A percentile compares a stretch with the other conserved stretches of the same genome.
Evolutionary conservation across 2,329 filamentous ascomycete species (phyloP).

Genomic region (Colletotrichum tropicicola): DNA sequence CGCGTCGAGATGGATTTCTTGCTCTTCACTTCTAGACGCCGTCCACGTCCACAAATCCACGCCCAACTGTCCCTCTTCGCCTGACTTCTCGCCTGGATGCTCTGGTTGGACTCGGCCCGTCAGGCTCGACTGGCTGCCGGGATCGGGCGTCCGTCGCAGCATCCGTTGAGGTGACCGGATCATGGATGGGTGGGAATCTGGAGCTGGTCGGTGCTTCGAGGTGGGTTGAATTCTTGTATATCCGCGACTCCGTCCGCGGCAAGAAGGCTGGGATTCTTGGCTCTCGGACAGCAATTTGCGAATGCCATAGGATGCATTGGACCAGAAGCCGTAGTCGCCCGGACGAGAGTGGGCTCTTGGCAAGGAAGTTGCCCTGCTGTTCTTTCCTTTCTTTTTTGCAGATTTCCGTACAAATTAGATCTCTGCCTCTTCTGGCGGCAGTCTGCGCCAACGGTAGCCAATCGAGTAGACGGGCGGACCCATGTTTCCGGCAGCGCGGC

Average conservation of each 20-base stretch:
- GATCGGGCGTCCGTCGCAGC: neutral
- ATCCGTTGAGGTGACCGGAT: neutral
- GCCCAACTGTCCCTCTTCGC: too few species aligned
- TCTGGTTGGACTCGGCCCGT: neutral
- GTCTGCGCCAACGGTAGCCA: constrained; percentile 24
- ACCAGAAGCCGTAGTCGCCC: neutral
- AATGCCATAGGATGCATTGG: constrained; percentile 14
- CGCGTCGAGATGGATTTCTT: constrained; percentile 10
- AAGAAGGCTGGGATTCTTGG: constrained; percentile 13
- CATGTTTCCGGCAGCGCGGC: constrained; percentile 15
- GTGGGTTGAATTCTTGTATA: constrained; percentile 17
- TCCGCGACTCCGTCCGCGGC: constrained; percentile 24
- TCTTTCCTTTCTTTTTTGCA: neutral
- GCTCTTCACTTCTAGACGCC: constrained; percentile 11
- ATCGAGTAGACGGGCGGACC: constrained; percentile 12
- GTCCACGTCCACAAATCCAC: too few species aligned
- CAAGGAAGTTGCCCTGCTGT: neutral
- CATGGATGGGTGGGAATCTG: constrained; percentile 1
- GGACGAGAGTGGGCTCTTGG: neutral
- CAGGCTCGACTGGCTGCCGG: neutral
- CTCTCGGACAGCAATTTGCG: constrained; percentile 1
- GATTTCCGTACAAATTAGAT: neutral
- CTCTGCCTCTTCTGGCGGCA: constrained; percentile 5
- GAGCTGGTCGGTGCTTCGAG: constrained; percentile 6
- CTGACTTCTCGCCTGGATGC: neutral